A percentile compares a stretch with the other conserved stretches of the same genome.
Evolutionary conservation across 2,329 filamentous ascomycete genomes (phyloP).

Genomic region (Uncinocarpus reesii): DNA sequence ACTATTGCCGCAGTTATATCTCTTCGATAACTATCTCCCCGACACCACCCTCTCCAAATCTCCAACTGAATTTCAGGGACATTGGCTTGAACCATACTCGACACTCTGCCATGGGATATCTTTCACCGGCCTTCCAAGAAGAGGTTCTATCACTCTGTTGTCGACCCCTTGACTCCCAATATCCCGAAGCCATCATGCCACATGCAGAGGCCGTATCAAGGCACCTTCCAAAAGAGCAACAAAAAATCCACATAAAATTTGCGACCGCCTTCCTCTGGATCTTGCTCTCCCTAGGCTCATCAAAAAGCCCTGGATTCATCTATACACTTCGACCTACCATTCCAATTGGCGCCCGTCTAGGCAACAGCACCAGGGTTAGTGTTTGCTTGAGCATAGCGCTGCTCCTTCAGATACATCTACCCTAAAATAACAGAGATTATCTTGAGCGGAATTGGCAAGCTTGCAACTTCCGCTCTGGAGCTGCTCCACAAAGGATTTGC

Average conservation of each 20-base stretch:
- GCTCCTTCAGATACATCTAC: conserved; percentile 49
- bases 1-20: conserved; percentile 93
- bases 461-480: conserved; percentile 37
- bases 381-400: conserved; percentile 71
- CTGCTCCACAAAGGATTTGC: too few relatives aligned
- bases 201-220: conserved; percentile 63
- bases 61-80: conserved; percentile 75
- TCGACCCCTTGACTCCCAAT: conserved; percentile 60
- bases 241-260: conserved; percentile 74
- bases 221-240: conserved; percentile 54
- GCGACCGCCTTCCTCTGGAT: conserved; percentile 77
- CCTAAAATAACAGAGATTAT: not conserved
- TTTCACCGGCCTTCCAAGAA: too few relatives aligned
- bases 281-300: conserved; percentile 67
- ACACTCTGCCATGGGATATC: conserved; percentile 67
- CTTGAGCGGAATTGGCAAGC: not conserved
- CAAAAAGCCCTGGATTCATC: conserved; percentile 61
- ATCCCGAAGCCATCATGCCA: conserved; percentile 70
- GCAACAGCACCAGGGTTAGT: conserved; percentile 77
- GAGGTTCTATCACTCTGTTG: too few relatives aligned
- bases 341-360: conserved; percentile 72
- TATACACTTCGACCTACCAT: conserved; percentile 82
- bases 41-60: conserved; percentile 91
- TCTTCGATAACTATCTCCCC: conserved; percentile 86
- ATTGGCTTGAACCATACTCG: conserved; percentile 82